These are phyloP conservation scores for Colletotrichum costaricense DNA, from an alignment of 2,329 filamentous ascomycete genomes.

Conservation along the genomic window DNA sequence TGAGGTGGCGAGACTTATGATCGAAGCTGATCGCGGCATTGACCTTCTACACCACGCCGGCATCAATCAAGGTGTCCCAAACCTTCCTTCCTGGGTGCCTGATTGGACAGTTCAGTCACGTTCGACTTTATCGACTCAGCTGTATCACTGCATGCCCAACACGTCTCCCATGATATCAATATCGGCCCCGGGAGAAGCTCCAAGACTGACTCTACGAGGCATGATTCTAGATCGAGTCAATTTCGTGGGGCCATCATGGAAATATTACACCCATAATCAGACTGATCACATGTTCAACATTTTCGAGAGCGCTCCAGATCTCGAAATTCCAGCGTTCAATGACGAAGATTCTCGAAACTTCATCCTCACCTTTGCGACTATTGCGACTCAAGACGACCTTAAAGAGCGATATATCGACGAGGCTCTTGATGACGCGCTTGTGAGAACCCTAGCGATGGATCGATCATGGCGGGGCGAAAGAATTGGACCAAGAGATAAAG, in stretches of 20 bases:
- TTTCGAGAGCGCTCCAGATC: background rate
- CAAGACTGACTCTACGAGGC: background rate
- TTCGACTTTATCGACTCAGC: background rate
- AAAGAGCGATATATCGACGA: background rate
- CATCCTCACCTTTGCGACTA: background rate
- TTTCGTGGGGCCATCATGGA: conserved; percentile 3
- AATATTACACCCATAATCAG: conserved; percentile 1
- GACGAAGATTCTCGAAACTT: conserved; percentile 22
- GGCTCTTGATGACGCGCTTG: background rate
- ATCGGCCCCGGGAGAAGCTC: background rate
- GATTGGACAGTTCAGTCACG: conserved; percentile 25
- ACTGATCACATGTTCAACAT: background rate
- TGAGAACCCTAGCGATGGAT: conserved; percentile 3
- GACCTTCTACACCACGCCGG: conserved; percentile 14
- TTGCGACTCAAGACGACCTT: background rate
- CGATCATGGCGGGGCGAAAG: conserved; percentile 7
- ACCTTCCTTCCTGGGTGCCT: conserved; percentile 16
- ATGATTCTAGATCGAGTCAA: background rate
- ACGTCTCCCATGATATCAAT: background rate
- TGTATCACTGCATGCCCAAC: conserved; percentile 3
- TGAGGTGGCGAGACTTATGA: background rate
- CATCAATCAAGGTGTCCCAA: background rate
- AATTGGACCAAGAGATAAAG: background rate
- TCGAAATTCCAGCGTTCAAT: conserved; percentile 8
- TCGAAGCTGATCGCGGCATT: background rate